Conservation (phyloP, 805 yeast genomes). For the Wickerhamomyces kurtzmanii region DNA sequence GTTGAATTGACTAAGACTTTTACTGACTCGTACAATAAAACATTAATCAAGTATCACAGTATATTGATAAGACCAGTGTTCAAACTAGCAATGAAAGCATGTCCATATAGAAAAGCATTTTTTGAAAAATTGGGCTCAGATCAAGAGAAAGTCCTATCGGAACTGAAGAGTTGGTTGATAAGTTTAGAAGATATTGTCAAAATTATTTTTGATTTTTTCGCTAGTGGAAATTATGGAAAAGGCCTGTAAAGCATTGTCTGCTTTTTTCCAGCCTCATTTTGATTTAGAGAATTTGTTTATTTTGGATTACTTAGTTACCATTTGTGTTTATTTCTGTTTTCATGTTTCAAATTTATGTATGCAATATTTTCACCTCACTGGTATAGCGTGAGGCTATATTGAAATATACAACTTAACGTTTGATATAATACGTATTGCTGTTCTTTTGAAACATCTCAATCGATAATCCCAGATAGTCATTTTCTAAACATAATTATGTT, state of each 20-base stretch:
- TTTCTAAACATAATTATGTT: too few relatives aligned
- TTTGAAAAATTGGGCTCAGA: constrained; percentile 75
- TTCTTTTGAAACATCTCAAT: too few relatives aligned
- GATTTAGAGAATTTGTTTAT: too few relatives aligned
- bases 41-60: constrained; percentile 73
- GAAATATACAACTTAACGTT: too few relatives aligned
- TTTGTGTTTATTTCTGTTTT: too few relatives aligned
- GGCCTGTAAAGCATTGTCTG: constrained; percentile 63
- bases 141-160: constrained; percentile 53
- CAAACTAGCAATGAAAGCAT: constrained; percentile 91
- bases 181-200: constrained; percentile 70
- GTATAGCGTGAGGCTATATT: too few relatives aligned
- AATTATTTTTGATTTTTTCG: constrained; percentile 65
- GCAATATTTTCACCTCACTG: too few relatives aligned
- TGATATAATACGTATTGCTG: too few relatives aligned
- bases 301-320: neutral
- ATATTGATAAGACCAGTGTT: constrained; percentile 78
- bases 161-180: constrained; percentile 62
- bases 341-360: neutral
- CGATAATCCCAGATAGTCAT: too few relatives aligned
- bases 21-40: constrained; percentile 76
- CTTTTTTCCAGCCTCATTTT: neutral
- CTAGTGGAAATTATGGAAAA: constrained; percentile 78
- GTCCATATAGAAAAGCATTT: constrained; percentile 84
- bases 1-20: constrained; percentile 67